Evolutionary conservation across 2,329 filamentous ascomycete genomes (phyloP).

Genomic region (Ascochyta clinopodiicola): DNA sequence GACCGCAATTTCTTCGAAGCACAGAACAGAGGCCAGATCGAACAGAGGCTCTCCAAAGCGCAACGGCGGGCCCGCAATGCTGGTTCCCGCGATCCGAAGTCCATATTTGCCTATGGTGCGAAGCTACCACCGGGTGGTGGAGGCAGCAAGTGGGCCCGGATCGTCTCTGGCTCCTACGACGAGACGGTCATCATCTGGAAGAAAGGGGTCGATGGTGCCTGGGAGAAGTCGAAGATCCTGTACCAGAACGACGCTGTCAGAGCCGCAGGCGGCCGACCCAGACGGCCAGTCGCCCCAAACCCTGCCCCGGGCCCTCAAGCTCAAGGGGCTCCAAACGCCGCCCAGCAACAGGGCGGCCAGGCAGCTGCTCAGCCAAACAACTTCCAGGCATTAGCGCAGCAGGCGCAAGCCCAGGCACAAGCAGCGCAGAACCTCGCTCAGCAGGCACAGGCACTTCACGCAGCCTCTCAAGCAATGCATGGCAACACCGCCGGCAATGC

Average conservation of each 20-base stretch:
- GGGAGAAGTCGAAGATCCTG: conserved; percentile 78
- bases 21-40: conserved; percentile 54
- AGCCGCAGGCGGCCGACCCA: conserved; percentile 54
- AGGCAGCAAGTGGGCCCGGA: conserved; percentile 87
- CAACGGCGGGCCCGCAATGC: conserved; percentile 62
- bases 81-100: conserved; percentile 75
- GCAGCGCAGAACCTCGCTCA: conserved; percentile 44
- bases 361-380: conserved; percentile 27
- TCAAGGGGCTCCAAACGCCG: conserved; percentile 14
- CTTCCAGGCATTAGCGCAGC: conserved; percentile 44
- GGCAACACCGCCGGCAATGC: conserved; percentile 22
- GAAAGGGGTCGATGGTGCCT: conserved; percentile 81
- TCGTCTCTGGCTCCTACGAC: conserved; percentile 96
- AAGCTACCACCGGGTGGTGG: conserved; percentile 91
- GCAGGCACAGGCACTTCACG: conserved; percentile 46
- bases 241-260: conserved; percentile 72
- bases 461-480: conserved; percentile 39
- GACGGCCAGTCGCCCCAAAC: conserved; percentile 34
- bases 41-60: conserved; percentile 38
- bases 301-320: conserved; percentile 23
- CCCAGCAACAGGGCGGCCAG: conserved; percentile 26
- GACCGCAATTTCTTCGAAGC: conserved; percentile 75
- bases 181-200: conserved; percentile 96
- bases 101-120: conserved; percentile 81
- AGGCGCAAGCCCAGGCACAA: conserved; percentile 47